A percentile compares a stretch with the other conserved stretches of the same genome.
Conservation (phyloP, 2,329 filamentous ascomycete genomes). For the Epichloe aotearoae region DNA sequence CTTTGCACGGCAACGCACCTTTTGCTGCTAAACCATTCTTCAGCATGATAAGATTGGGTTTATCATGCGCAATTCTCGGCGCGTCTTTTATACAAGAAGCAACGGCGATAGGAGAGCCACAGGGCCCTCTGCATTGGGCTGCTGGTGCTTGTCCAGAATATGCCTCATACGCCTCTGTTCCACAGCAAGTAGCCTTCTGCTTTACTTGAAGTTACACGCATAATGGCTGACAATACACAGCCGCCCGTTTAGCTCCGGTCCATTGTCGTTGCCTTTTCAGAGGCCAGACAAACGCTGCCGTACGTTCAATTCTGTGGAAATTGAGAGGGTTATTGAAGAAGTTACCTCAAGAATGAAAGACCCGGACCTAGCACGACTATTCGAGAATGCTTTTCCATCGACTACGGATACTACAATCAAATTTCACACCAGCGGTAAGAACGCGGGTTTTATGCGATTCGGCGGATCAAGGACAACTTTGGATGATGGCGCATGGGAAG, state of each 20-base stretch:
- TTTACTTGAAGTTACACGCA: background rate
- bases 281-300: conserved; percentile 69
- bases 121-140: conserved; percentile 12
- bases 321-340: conserved; percentile 78
- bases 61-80: background rate
- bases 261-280: conserved; percentile 71
- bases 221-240: conserved; percentile 27
- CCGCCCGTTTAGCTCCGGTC: conserved; percentile 65
- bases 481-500: conserved; percentile 59
- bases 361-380: conserved; percentile 78
- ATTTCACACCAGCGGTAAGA: conserved; percentile 61
- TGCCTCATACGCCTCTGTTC: conserved; percentile 22
- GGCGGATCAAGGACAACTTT: conserved; percentile 15
- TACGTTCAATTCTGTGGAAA: conserved; percentile 74
- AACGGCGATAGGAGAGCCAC: background rate
- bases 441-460: conserved; percentile 23
- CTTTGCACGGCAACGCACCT: background rate
- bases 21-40: background rate
- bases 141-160: conserved; percentile 27
- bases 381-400: conserved; percentile 91
- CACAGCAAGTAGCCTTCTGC: conserved; percentile 21
- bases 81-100: background rate
- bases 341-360: conserved; percentile 70
- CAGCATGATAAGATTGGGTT: background rate
- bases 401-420: conserved; percentile 73